phyloP scores from a whole-genome alignment of 2,329 filamentous ascomycete species.

The Moelleriella libera region DNA sequence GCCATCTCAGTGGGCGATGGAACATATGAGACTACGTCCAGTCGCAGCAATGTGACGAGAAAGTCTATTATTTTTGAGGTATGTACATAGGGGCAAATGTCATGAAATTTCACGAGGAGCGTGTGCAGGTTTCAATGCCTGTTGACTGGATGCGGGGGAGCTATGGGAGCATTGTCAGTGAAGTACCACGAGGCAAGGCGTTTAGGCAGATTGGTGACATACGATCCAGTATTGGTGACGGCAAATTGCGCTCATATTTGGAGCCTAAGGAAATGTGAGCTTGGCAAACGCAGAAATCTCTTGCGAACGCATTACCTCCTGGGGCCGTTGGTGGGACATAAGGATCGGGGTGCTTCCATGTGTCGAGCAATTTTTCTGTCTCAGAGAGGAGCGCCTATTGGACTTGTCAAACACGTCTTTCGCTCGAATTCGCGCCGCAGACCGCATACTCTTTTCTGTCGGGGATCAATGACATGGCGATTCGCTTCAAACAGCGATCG shows the following conservation, averaged over 20 bases:
- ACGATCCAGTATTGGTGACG: constrained; percentile 69
- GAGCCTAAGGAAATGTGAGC: constrained; percentile 46
- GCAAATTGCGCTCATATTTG: constrained; percentile 91
- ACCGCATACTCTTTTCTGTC: constrained; percentile 63
- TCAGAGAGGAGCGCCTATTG: constrained; percentile 69
- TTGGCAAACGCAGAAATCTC: neutral
- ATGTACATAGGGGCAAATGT: too few relatives aligned
- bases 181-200: neutral
- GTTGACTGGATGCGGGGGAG: constrained; percentile 10
- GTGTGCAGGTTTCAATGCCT: neutral
- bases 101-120: too few relatives aligned
- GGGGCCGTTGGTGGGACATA: constrained; percentile 82
- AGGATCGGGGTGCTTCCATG: constrained; percentile 96
- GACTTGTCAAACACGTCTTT: neutral
- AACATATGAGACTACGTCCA: too few relatives aligned
- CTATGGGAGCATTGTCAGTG: constrained; percentile 5
- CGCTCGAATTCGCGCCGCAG: neutral
- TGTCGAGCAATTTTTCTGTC: constrained; percentile 75
- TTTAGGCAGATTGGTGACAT: constrained; percentile 28
- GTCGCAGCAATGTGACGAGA: too few relatives aligned
- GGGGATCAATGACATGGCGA: constrained; percentile 66
- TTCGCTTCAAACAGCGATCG: constrained; percentile 92
- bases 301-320: constrained; percentile 49
- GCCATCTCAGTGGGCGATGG: too few relatives aligned
- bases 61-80: too few relatives aligned